phyloP scores from a whole-genome alignment of 371 early-diverging fungal genomes.

The Actinomucor elegans region DNA sequence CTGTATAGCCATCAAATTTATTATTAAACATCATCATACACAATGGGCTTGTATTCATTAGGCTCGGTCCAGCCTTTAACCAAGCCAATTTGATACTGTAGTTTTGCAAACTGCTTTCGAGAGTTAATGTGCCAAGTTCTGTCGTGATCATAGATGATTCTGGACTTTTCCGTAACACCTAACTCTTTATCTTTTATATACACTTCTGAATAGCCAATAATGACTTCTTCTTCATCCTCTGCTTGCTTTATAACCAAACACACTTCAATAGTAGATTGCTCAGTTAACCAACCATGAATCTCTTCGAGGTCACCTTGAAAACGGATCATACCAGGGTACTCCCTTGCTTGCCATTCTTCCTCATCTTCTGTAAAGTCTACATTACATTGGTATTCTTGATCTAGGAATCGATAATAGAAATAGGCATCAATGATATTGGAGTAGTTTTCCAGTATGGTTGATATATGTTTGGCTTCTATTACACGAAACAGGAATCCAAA shows the following conservation, averaged over 20 bases:
- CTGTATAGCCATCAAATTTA: too few relatives aligned
- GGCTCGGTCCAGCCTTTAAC: conserved; percentile 23
- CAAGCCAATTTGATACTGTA: conserved; percentile 19
- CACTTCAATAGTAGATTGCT: neutral
- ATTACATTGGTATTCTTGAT: conserved; percentile 8
- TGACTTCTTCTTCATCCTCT: conserved; percentile 1
- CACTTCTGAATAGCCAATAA: conserved; percentile 11
- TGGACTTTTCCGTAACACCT: conserved; percentile 2
- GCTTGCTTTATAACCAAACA: conserved; percentile 3
- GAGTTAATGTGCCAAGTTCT: conserved; percentile 23
- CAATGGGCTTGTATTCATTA: too few relatives aligned
- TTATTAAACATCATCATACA: too few relatives aligned
- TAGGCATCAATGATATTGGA: neutral
- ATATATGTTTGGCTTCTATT: conserved; percentile 13
- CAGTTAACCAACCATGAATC: conserved; percentile 13
- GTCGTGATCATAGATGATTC: conserved; percentile 12
- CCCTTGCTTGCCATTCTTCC: conserved; percentile 9
- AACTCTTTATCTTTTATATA: conserved; percentile 10
- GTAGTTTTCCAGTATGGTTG: neutral
- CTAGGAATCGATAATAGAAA: conserved; percentile 13
- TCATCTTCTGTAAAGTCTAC: neutral
- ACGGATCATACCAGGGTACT: neutral
- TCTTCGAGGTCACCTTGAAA: conserved; percentile 19
- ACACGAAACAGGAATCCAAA: conserved; percentile 18
- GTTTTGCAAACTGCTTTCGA: conserved; percentile 15